These are phyloP conservation scores for Prunella vulgaris DNA, from an alignment of 257 asterid species.

Conservation along the genomic window DNA sequence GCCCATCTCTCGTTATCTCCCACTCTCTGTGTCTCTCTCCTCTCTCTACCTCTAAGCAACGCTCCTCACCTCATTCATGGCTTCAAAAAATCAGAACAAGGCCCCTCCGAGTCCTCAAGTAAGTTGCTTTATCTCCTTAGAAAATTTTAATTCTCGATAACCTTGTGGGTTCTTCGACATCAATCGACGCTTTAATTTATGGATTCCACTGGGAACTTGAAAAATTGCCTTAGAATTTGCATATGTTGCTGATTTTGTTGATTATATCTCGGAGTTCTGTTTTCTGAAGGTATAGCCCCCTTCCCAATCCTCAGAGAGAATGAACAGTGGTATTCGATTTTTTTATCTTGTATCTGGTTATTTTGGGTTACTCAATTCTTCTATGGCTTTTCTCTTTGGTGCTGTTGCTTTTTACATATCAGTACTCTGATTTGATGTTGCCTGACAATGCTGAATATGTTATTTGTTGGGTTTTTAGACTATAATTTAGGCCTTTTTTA, in stretches of 20 bases:
- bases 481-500: neutral
- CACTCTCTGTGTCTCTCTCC: conserved; percentile 18
- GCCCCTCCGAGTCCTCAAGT: conserved; percentile 39
- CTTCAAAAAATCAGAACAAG: conserved; percentile 47
- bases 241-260: neutral
- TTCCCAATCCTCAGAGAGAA: neutral
- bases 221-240: neutral
- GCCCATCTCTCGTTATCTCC: conserved; percentile 15
- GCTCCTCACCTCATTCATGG: conserved; percentile 36
- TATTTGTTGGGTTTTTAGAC: neutral
- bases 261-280: neutral
- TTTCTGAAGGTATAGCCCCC: neutral
- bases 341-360: neutral
- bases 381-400: neutral
- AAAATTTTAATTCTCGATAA: neutral
- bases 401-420: neutral
- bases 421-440: neutral
- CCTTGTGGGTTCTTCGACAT: neutral
- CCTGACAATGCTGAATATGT: neutral
- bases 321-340: neutral
- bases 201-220: no score
- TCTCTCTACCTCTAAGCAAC: conserved; percentile 22
- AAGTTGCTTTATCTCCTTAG: conserved; percentile 2
- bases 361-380: neutral
- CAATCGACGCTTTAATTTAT: neutral